These are phyloP conservation scores for Zygosaccharomyces gambellarensis DNA, from an alignment of 805 yeast species.

Conservation along the genomic window DNA sequence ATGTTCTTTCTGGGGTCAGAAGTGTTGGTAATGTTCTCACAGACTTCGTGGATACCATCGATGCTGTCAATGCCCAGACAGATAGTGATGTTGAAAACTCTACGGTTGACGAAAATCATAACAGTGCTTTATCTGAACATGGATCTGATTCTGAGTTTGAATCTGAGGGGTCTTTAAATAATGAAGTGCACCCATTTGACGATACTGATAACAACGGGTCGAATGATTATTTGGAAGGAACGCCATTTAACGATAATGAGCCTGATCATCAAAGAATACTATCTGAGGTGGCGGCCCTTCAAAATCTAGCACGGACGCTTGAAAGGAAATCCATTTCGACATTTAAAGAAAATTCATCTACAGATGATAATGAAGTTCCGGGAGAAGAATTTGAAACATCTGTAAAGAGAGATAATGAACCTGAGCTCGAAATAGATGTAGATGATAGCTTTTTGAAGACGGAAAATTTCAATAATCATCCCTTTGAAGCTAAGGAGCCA, in stretches of 20 bases:
- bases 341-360: neutral
- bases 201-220: neutral
- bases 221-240: neutral
- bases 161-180: neutral
- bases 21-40: conserved; percentile 16
- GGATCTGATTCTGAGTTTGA: neutral
- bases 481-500: neutral
- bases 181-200: too few relatives aligned
- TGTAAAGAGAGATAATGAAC: neutral
- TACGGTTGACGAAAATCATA: neutral
- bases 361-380: neutral
- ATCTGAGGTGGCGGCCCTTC: conserved; percentile 7
- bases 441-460: neutral
- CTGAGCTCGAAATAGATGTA: conserved; percentile 1
- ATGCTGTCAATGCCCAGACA: conserved; percentile 10
- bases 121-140: neutral
- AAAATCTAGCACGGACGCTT: conserved; percentile 5
- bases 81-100: conserved; percentile 2
- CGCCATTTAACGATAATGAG: neutral
- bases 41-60: conserved; percentile 15
- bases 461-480: too few relatives aligned
- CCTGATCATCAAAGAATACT: neutral
- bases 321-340: neutral
- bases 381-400: neutral
- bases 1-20: conserved; percentile 14